phyloP scores from a whole-genome alignment of 2,329 filamentous ascomycete genomes.

The Lasiodiplodia gonubiensis region DNA sequence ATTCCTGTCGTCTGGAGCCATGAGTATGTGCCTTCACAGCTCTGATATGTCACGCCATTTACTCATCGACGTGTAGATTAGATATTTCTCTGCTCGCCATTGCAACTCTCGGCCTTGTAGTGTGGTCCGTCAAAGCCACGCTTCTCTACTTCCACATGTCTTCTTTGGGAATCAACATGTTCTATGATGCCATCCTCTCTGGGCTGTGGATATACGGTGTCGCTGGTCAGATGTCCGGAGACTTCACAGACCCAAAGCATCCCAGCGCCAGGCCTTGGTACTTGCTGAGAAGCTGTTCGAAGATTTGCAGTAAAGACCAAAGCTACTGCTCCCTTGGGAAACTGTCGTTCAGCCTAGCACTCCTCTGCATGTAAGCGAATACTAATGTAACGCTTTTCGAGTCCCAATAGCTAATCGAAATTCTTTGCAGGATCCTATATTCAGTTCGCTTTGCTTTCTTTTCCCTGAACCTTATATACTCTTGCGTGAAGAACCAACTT shows the following conservation, averaged over 20 bases:
- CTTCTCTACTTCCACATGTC: slow-evolving; percentile 1
- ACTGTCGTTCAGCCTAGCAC: not conserved
- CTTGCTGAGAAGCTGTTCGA: slow-evolving; percentile 31
- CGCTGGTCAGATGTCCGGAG: slow-evolving; percentile 30
- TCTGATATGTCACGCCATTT: not conserved
- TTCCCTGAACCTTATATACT: not conserved
- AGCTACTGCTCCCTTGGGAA: not conserved
- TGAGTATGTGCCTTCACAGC: slow-evolving; percentile 23
- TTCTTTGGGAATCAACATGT: slow-evolving; percentile 27
- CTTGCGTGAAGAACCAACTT: not conserved
- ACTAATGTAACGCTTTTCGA: not conserved
- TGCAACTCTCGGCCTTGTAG: not conserved
- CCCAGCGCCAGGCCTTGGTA: slow-evolving; percentile 34
- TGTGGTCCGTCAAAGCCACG: not conserved
- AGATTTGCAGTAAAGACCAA: not conserved
- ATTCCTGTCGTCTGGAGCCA: slow-evolving; percentile 35
- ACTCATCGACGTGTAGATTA: not conserved
- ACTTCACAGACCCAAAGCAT: slow-evolving; percentile 32
- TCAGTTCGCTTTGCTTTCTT: not conserved
- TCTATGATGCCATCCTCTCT: slow-evolving; percentile 33
- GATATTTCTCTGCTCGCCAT: not conserved
- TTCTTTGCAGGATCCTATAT: not conserved
- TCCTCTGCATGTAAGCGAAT: not conserved
- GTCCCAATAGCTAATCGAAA: not conserved
- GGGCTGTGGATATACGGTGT: slow-evolving; percentile 33